These are phyloP conservation scores for Pseudopithomyces maydicus DNA, from an alignment of 2,329 filamentous ascomycete genomes.

Conservation along the genomic window DNA sequence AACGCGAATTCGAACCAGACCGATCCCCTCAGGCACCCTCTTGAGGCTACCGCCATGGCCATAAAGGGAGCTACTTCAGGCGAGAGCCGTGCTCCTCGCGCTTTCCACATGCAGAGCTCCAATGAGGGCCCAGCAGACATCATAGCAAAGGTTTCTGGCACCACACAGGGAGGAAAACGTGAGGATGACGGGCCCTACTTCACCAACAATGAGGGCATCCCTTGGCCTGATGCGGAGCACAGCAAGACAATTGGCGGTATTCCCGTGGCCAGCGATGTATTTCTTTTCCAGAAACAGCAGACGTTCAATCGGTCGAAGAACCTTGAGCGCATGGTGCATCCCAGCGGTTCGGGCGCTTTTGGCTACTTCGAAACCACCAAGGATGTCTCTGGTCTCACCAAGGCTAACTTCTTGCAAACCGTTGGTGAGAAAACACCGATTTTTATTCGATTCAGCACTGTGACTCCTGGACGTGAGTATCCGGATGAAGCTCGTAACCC, in stretches of 20 bases:
- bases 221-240: conserved; percentile 56
- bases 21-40: conserved; percentile 45
- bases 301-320: conserved; percentile 62
- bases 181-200: conserved; percentile 58
- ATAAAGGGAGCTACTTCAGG: conserved; percentile 45
- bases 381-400: conserved; percentile 42
- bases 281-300: conserved; percentile 61
- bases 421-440: conserved; percentile 51
- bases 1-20: conserved; percentile 39
- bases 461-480: conserved; percentile 50
- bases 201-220: conserved; percentile 61
- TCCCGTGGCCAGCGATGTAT: conserved; percentile 56
- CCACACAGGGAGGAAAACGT: conserved; percentile 52
- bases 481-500: conserved; percentile 56
- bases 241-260: conserved; percentile 61
- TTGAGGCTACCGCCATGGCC: conserved; percentile 49
- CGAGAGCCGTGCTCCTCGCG: conserved; percentile 46
- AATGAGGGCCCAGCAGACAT: conserved; percentile 61
- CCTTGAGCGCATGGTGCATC: conserved; percentile 51
- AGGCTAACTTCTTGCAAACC: conserved; percentile 49
- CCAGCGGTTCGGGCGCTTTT: conserved; percentile 52
- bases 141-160: conserved; percentile 57
- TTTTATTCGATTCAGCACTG: conserved; percentile 53
- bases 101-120: conserved; percentile 46
- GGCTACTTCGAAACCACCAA: conserved; percentile 54